These are phyloP conservation scores for Calonectria fujianensis DNA, from an alignment of 2,329 filamentous ascomycete genomes.

Conservation along the genomic window DNA sequence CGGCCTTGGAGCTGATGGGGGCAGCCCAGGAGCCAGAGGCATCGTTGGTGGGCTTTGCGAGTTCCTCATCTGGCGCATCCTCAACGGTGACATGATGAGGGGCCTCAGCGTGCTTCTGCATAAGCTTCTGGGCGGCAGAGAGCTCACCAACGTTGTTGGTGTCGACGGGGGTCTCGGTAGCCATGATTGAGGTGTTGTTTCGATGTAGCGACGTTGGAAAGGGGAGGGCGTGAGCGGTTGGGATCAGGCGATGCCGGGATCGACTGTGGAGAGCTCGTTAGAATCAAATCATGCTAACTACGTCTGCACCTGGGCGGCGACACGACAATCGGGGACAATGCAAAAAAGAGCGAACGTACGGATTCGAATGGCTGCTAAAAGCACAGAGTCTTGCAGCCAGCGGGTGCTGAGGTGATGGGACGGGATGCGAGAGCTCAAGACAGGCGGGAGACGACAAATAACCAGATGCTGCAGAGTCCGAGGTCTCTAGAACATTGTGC, in stretches of 20 bases:
- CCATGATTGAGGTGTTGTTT: slow-evolving; percentile 61
- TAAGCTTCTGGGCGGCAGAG: slow-evolving; percentile 77
- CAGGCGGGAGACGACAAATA: slow-evolving; percentile 46
- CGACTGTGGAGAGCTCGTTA: slow-evolving; percentile 9
- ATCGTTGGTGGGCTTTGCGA: slow-evolving; percentile 71
- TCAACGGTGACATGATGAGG: slow-evolving; percentile 82
- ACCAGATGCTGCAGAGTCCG: slow-evolving; percentile 54
- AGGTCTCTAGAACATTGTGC: slow-evolving; percentile 64
- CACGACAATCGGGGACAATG: background rate
- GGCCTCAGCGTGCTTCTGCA: slow-evolving; percentile 75
- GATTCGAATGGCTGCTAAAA: slow-evolving; percentile 44
- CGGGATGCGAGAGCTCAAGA: slow-evolving; percentile 45
- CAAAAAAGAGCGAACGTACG: slow-evolving; percentile 36
- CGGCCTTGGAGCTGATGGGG: slow-evolving; percentile 76
- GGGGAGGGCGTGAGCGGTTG: slow-evolving; percentile 1
- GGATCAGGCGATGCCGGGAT: slow-evolving; percentile 18
- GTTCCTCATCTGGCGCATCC: slow-evolving; percentile 87
- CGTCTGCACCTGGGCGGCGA: background rate
- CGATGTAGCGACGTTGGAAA: slow-evolving; percentile 35
- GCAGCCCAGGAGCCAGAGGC: slow-evolving; percentile 68
- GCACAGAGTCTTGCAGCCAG: slow-evolving; percentile 52
- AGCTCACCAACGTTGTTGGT: slow-evolving; percentile 61
- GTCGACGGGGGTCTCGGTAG: slow-evolving; percentile 62
- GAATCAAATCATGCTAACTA: slow-evolving; percentile 1
- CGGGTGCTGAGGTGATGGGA: slow-evolving; percentile 39